Percentiles rank a stretch among this genome's conserved stretches.
Evolutionary conservation across 108 stramenopile species (phyloP).

Genomic region (Skeletonema potamos): DNA sequence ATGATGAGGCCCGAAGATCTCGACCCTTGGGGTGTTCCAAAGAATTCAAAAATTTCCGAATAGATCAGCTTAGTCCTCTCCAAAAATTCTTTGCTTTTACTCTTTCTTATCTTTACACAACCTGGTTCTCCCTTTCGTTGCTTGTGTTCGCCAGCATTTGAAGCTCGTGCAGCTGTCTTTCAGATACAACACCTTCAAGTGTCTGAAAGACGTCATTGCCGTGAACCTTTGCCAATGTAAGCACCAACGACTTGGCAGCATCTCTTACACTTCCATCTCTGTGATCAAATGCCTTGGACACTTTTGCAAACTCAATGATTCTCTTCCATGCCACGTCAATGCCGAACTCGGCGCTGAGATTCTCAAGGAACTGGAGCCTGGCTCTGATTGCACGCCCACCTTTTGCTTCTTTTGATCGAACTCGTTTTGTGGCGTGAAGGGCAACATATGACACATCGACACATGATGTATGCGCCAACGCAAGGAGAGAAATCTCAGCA

Average conservation of each 20-base stretch:
- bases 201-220: slow-evolving; percentile 32
- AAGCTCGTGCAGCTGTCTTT: slow-evolving; percentile 36
- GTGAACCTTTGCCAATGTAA: slow-evolving; percentile 33
- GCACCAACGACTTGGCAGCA: slow-evolving; percentile 18
- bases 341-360: slow-evolving; percentile 37
- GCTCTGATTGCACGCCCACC: slow-evolving; percentile 31
- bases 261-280: slow-evolving; percentile 44
- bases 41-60: too few relatives aligned
- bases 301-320: slow-evolving; percentile 34
- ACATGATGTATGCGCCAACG: slow-evolving; percentile 31
- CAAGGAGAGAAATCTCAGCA: slow-evolving; percentile 42
- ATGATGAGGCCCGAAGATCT: too few relatives aligned
- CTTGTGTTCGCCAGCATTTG: too few relatives aligned
- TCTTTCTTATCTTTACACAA: too few relatives aligned
- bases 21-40: too few relatives aligned
- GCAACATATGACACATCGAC: slow-evolving; percentile 11
- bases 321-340: slow-evolving; percentile 23
- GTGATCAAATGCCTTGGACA: slow-evolving; percentile 28
- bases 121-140: too few relatives aligned
- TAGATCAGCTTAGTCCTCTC: too few relatives aligned
- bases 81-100: too few relatives aligned
- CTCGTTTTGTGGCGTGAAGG: slow-evolving; percentile 33
- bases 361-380: slow-evolving; percentile 31
- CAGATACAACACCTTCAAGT: slow-evolving; percentile 21
- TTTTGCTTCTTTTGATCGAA: slow-evolving; percentile 37